Evolutionary conservation across 1,139 yeast genomes (phyloP), one percentile per base, ranked within the genome.

Genomic region (Candida pseudoviswanathii): DNA sequence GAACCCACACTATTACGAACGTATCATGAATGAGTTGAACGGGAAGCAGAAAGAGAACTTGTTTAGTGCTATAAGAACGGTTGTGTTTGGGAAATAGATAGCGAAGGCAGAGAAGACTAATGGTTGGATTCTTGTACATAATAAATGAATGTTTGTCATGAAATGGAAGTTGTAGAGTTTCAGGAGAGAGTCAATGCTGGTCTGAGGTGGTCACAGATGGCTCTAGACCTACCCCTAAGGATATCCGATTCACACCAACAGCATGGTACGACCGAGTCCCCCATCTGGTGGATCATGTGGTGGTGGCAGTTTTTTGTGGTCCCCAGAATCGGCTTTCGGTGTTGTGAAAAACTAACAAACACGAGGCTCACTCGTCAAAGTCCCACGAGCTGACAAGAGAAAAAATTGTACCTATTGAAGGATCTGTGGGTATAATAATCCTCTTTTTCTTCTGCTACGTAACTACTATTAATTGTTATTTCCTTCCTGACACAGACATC

Each of bases 21-120:
- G 95, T 60, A 75, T 91, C 49, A 61, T 86, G 68, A 75, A 78
- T 44, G 96, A 89, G 65, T 77, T 91, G 45, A 75, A 78, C 51
- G 94, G 96, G n/a, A 85, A 85, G 58, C 77, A 77, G 61, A 85
- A 81, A 65, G 96, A 89, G 66, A 78, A 81, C 21, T 70, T 87
- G 48, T 66, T 81, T 52, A 70, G 80, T 45, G 92, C 92, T 34
- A 62, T 85, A 62, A 82, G 85, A 66, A 85, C 90, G 7, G 89
- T 87, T 43, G 61, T 86, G 27, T 79, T 84, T 58, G 92, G 94
- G 45, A 85, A 80, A 65, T 85, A 75, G 16, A 16, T 16, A 16
- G 16, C 16, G 16, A 75, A 30, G 16, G 36, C 31, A 41, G 6
- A 41, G 21, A 21, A 32, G 16, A 24, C 3, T 22, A 22, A 34